Conservation (phyloP, 768 basidiomycete genomes). For the Suillus subalutaceus region DNA sequence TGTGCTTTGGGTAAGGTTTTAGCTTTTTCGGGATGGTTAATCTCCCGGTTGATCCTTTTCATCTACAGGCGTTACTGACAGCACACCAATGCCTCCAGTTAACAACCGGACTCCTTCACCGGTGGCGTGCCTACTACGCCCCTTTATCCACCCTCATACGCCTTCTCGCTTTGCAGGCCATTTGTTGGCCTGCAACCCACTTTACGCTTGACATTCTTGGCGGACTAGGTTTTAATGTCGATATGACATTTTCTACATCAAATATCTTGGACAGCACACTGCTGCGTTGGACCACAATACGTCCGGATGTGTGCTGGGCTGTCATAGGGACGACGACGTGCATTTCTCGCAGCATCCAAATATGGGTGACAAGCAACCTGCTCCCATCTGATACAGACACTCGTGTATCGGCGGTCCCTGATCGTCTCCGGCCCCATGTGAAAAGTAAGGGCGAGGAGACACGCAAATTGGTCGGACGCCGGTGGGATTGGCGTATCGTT, state of each 20-base stretch:
- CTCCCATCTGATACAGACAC: slow-evolving; percentile 21
- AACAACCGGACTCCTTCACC: slow-evolving; percentile 84
- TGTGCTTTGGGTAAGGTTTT: slow-evolving; percentile 65
- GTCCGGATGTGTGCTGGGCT: slow-evolving; percentile 90
- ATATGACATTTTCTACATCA: slow-evolving; percentile 11
- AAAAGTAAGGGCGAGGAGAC: slow-evolving; percentile 24
- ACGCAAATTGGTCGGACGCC: slow-evolving; percentile 47
- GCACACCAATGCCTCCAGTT: slow-evolving; percentile 88
- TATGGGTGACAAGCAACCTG: slow-evolving; percentile 96
- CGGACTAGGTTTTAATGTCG: slow-evolving; percentile 24
- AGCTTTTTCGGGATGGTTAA: not conserved
- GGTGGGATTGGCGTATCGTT: slow-evolving; percentile 85
- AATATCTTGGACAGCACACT: slow-evolving; percentile 28
- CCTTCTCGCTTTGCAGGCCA: slow-evolving; percentile 89
- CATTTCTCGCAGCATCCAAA: slow-evolving; percentile 79
- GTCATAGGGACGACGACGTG: slow-evolving; percentile 89
- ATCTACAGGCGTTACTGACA: slow-evolving; percentile 75
- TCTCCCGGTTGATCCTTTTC: not conserved
- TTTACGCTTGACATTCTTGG: slow-evolving; percentile 78
- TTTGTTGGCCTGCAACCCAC: slow-evolving; percentile 96
- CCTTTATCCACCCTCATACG: slow-evolving; percentile 88
- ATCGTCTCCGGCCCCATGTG: slow-evolving; percentile 27
- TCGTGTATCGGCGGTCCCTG: slow-evolving; percentile 15
- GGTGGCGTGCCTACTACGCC: slow-evolving; percentile 92
- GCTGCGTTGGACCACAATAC: slow-evolving; percentile 49